These are phyloP conservation scores for Pseudopediastrum boryanum DNA, from an alignment of 139 green algal genomes.

Conservation along the genomic window DNA sequence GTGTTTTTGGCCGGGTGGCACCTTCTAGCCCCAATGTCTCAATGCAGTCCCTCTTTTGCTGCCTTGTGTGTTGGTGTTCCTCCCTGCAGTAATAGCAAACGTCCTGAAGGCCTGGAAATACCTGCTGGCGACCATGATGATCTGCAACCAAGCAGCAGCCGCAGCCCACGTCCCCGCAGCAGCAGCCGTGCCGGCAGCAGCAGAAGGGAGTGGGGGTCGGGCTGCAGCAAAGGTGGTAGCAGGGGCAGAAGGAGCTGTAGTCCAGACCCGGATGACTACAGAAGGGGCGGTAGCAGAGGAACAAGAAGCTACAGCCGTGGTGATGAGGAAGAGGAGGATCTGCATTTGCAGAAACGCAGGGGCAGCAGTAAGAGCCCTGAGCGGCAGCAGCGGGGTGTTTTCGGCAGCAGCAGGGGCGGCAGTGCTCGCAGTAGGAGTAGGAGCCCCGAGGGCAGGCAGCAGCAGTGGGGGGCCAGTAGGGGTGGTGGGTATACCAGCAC, in stretches of 20 bases:
- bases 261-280: constrained; percentile 7
- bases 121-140: no score
- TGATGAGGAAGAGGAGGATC: not conserved
- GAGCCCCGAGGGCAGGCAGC: not conserved
- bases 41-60: no score
- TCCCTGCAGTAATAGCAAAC: no score
- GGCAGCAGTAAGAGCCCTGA: constrained; percentile 10
- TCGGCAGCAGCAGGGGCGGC: not conserved
- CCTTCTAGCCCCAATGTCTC: no score
- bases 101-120: no score
- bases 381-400: not conserved
- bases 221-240: not conserved
- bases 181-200: no score
- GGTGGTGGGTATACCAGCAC: not conserved
- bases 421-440: constrained; percentile 16
- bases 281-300: not conserved
- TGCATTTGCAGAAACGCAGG: not conserved
- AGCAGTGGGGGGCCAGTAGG: constrained; percentile 4
- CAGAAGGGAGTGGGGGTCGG: not conserved
- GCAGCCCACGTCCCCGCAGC: not conserved
- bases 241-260: not conserved
- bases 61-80: no score
- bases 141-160: constrained; percentile 20
- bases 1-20: no score
- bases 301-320: not conserved